Percentiles rank a stretch among this genome's conserved stretches.
These are phyloP conservation scores for Corymbia maculata DNA, from an alignment of 345 rosid species.

Conservation along the genomic window DNA sequence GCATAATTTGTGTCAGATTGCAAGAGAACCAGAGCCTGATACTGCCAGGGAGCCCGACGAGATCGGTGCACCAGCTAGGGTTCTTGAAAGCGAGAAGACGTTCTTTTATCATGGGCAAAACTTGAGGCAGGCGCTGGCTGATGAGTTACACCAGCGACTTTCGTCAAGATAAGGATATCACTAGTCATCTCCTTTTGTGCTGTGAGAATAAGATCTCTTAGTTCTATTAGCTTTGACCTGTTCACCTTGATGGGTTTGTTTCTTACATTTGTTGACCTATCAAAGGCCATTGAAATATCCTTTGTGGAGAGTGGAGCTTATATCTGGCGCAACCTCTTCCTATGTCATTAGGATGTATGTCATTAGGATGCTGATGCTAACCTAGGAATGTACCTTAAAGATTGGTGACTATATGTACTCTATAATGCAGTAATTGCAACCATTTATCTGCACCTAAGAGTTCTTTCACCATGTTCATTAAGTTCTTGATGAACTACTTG, in stretches of 20 bases:
- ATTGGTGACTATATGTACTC: neutral
- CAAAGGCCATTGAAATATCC: neutral
- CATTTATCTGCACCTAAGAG: neutral
- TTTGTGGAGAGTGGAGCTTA: neutral
- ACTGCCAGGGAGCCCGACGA: constrained; percentile 81
- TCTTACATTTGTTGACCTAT: neutral
- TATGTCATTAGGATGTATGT: neutral
- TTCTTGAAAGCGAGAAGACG: constrained; percentile 77
- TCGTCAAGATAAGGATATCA: constrained; percentile 44
- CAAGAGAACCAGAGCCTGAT: constrained; percentile 96
- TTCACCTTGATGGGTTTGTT: neutral
- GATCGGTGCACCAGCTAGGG: constrained; percentile 53
- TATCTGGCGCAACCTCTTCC: neutral
- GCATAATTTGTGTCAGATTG: constrained; percentile 95
- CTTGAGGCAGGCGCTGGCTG: constrained; percentile 91
- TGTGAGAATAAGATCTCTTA: neutral
- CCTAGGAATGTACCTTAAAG: neutral
- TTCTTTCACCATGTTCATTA: neutral
- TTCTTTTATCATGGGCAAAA: constrained; percentile 69
- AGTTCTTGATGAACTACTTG: neutral
- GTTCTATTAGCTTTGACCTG: neutral
- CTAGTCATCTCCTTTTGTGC: neutral
- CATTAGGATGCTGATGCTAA: neutral
- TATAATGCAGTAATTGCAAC: neutral
- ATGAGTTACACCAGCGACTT: constrained; percentile 91